Base-by-base conservation (phyloP, 805 yeast species). In the Pichia paraexigua region DNA sequence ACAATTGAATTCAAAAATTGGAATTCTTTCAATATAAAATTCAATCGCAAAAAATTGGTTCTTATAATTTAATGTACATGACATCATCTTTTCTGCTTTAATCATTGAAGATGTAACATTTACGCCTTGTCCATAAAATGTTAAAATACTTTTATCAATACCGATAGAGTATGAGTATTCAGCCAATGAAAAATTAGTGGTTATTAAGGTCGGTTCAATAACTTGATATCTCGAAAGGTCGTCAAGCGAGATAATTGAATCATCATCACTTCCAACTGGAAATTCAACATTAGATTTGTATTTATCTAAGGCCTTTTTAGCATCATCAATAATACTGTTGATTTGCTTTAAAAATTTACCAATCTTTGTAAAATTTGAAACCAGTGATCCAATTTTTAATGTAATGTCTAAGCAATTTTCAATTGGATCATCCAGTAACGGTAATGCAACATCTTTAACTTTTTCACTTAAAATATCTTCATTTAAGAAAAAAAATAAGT, bases 11-110 rank as follows among this genome's bases (percentile, higher is more conserved):
- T 58, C 58, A 13, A 58, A 22, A 9, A 65, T 46, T 12, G 41
- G 43, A 13, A 47, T 45, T 5, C 41, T 47, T 10, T 46, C 54
- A 12, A 53, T 46, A 39, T 45, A 45, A 10, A 58, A 25, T 1
- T 53, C 58, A n/a, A 45, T 47, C 2, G 47, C 40, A 4, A 60
- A 42, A 27, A 30, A 42, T 2, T 51, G 42, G 22, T 48, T 55
- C 5, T 53, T 44, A 15, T 55, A 45, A 9, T 58, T 49, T 12
- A 63, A 22, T 0, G 63, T 59, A 47, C 64, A 58, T 1, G 69
- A 63, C 1, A 63, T 12, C 5, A 47, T 40, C 20, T 52, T 58
- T 5, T 46, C 37, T 2, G 51, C 40, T 32, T 56, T 56, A 11
- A 60, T 50, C 20, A 60, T 59, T 5, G 60, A 52, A 6, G 58